Evolutionary conservation across 805 yeast genomes (phyloP).

Genomic region (Candida orba): DNA sequence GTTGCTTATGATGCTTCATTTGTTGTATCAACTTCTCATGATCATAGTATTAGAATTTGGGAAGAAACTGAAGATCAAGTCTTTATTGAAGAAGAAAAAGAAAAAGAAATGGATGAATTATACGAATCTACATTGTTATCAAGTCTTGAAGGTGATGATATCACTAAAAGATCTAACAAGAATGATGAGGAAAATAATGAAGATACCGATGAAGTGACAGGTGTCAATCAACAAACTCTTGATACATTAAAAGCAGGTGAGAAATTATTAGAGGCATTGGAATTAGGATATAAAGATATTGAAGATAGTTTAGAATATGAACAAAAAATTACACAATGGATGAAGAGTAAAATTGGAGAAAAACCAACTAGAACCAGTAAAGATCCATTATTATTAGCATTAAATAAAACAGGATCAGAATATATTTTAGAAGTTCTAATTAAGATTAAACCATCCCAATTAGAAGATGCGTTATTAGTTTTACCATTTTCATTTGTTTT

Average conservation of each 20-base stretch:
- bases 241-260: conserved; percentile 63
- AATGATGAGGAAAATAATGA: conserved; percentile 29
- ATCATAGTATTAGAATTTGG: conserved; percentile 92
- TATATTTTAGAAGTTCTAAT: conserved; percentile 68
- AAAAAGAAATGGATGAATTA: conserved; percentile 87
- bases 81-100: conserved; percentile 95
- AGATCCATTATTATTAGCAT: conserved; percentile 68
- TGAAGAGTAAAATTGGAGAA: conserved; percentile 36
- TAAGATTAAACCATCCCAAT: conserved; percentile 72
- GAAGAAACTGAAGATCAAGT: conserved; percentile 88
- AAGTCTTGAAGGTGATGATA: conserved; percentile 53
- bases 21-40: conserved; percentile 83
- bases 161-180: conserved; percentile 30
- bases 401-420: conserved; percentile 62
- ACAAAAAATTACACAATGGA: conserved; percentile 32
- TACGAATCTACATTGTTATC: conserved; percentile 76
- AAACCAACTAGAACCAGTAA: conserved; percentile 56
- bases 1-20: conserved; percentile 64
- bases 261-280: conserved; percentile 8
- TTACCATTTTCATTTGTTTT: conserved; percentile 82
- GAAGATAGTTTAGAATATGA: conserved; percentile 47
- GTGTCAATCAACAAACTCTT: conserved; percentile 74
- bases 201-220: conserved; percentile 46
- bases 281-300: conserved; percentile 68
- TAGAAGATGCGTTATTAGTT: conserved; percentile 89